phyloP scores from a whole-genome alignment of 768 basidiomycete species.

The Dentipellis sp. region DNA sequence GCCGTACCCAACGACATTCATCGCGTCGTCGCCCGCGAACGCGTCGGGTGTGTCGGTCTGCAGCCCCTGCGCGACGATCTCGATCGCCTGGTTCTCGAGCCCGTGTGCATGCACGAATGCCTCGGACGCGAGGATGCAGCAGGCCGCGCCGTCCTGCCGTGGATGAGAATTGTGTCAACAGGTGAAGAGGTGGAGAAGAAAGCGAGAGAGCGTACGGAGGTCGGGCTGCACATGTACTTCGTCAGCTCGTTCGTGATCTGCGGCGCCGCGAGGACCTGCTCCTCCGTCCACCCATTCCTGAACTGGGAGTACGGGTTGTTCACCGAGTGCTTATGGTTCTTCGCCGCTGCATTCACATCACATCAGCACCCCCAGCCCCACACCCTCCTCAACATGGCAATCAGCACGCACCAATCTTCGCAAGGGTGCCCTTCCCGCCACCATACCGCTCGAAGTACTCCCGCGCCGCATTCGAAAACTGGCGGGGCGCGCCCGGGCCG shows the following conservation, averaged over 20 bases:
- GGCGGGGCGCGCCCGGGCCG: slow-evolving; percentile 61
- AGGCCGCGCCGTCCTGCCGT: slow-evolving; percentile 61
- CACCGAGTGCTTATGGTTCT: slow-evolving; percentile 76
- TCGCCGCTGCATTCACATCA: slow-evolving; percentile 41
- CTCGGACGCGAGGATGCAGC: slow-evolving; percentile 72
- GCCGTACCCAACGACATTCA: slow-evolving; percentile 74
- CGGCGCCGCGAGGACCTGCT: slow-evolving; percentile 56
- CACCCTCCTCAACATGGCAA: background rate
- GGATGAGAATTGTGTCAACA: background rate
- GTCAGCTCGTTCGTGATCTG: slow-evolving; percentile 69
- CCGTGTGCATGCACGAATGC: slow-evolving; percentile 62
- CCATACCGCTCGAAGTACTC: slow-evolving; percentile 77
- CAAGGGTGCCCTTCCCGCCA: slow-evolving; percentile 54
- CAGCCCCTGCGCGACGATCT: slow-evolving; percentile 60
- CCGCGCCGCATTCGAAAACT: slow-evolving; percentile 64
- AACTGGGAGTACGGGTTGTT: slow-evolving; percentile 88
- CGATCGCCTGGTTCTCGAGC: slow-evolving; percentile 82
- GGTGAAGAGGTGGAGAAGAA: background rate
- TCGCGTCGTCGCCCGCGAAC: slow-evolving; percentile 60
- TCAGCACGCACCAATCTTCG: slow-evolving; percentile 54
- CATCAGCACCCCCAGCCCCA: background rate
- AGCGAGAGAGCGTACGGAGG: slow-evolving; percentile 39
- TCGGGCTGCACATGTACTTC: slow-evolving; percentile 84
- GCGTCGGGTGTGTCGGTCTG: slow-evolving; percentile 57
- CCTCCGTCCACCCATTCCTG: slow-evolving; percentile 64